These are phyloP conservation scores for Chrysanthemum lavandulifolium DNA, from an alignment of 129 eudicot species.

Conservation along the genomic window DNA sequence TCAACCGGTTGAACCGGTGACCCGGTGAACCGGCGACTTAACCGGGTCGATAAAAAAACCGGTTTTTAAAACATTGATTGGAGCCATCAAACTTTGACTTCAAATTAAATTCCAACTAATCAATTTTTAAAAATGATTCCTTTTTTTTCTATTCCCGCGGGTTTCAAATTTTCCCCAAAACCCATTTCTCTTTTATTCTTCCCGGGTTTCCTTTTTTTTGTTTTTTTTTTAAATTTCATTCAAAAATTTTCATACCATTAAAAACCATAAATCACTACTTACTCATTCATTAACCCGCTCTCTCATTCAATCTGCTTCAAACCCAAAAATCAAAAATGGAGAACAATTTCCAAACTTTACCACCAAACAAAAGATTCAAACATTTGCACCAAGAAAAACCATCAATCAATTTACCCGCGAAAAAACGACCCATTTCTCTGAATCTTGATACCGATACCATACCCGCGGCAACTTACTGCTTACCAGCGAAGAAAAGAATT, in stretches of 20 bases:
- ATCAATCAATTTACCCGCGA: slow-evolving; percentile 48
- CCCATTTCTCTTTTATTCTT: slow-evolving; percentile 2
- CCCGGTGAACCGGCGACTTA: no score
- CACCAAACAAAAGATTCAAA: slow-evolving; percentile 62
- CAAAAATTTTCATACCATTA: not conserved
- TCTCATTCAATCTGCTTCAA: slow-evolving; percentile 11
- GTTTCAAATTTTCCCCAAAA: slow-evolving; percentile 26
- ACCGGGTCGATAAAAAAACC: no score
- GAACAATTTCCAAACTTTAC: slow-evolving; percentile 48
- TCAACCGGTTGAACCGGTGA: no score
- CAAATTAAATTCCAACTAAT: slow-evolving; percentile 2
- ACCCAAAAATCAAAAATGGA: slow-evolving; percentile 36
- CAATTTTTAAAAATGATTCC: slow-evolving; percentile 6
- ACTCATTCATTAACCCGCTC: not conserved
- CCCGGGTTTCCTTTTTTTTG: slow-evolving; percentile 26
- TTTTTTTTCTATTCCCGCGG: slow-evolving; percentile 25
- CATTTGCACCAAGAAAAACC: not conserved
- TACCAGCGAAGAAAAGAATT: slow-evolving; percentile 84
- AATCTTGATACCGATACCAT: slow-evolving; percentile 16
- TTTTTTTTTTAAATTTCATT: not conserved
- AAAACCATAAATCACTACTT: slow-evolving; percentile 10
- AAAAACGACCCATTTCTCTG: slow-evolving; percentile 17
- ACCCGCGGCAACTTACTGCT: slow-evolving; percentile 25
- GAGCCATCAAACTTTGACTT: slow-evolving; percentile 17
- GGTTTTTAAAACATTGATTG: no score